Base-by-base conservation (phyloP, 805 yeast genomes). In the Wickerhamiella bombiphila region DNA sequence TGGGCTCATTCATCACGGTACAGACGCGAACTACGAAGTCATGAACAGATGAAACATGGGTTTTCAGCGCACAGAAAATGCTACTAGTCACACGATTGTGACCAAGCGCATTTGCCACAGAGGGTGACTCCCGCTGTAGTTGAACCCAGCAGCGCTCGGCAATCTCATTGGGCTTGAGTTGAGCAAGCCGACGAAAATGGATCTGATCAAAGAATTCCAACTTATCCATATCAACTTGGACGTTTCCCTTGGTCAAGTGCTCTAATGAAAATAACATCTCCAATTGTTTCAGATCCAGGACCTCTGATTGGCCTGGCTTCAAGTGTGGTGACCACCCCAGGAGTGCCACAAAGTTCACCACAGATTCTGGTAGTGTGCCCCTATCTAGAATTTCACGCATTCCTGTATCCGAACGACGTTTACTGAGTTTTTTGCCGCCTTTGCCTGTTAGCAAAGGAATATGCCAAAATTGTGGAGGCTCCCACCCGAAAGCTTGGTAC, bases 301-400 rank as follows among this genome's bases (percentile, higher is more conserved):
- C 49, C 16, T 59, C 62, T 15, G 51, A 46, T 57, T 53, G 19
- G 66, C 60, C 21, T 64, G 63, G 72, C 4, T 74, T 72, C 18
- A 30, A 16, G 33, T 30, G 33, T 3, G 95, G 93, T 4, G 94
- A 70, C 98, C 98, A 91, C 1, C 99, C 99, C 56, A 83, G 80
- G 41, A 91, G 63, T 0, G 88, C 94, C 31, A 77, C 78, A 55
- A 83, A 91, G 50, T 91, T 91, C 5, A 81, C 62, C 29, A 91
- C 57, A 0, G 98, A 91, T 53, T 86, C 94, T 0, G 95, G 93
- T 4, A 83, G 58, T 13, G 80, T 66, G 2, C 34, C 30, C 13
- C 16, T 8, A 0, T 63, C 59, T 25, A 62, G 66, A 55, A 80
- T 61, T 4, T 69, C 66, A 46, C 69, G 56, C 2, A 91, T 74